Base-by-base conservation (phyloP, 148 eudicot genomes). In the Camellia sinensis region DNA sequence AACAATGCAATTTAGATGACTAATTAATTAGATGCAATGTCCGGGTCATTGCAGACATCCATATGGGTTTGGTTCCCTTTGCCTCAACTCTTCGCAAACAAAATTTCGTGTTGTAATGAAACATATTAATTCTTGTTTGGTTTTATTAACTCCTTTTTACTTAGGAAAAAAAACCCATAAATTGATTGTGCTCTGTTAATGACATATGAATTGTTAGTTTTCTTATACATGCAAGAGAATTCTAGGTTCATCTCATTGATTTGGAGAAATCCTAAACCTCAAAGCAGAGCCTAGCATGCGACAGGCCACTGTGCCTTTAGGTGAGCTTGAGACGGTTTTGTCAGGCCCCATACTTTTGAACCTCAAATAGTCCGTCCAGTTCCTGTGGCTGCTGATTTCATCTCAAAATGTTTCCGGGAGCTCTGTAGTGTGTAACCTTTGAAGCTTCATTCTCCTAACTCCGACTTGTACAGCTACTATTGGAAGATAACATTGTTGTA, bases 231-330 rank as follows among this genome's bases (percentile, higher is more conserved):
- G 88, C 98, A 96, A n/a, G 99, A 90, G 77, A 89, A 81, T 92
- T 85, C 77, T 96, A 75, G 90, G 87, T 67, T 43, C 22, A 21
- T 93, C 99, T 71, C 90, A 90, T 84, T n/a, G 90, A 93, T 87
- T 86, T 96, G 85, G 87, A 88, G 87, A 85, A 86, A 79, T 84
- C 80, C 93, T 92, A 9, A 80, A 80, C 73, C 94, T 96, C 65
- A 96, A 92, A 88, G 95, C 92, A 4, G 99, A 96, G 89, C 95
- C 93, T 63, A 96, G 99, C 88, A 96, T 96, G 97, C 85, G 99
- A 78, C 98, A 91, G n/a, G 67, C 98, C 97, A 0, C 88, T 96
- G 13, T 92, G 92, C 62, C 81, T 87, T 84, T 92, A 4, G 99
- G 99, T 45, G 99, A 96, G n/a, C n/a, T 82, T 96, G 81, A 94